phyloP scores from a whole-genome alignment of 2,329 filamentous ascomycete species.

The Paraphoma sp. region DNA sequence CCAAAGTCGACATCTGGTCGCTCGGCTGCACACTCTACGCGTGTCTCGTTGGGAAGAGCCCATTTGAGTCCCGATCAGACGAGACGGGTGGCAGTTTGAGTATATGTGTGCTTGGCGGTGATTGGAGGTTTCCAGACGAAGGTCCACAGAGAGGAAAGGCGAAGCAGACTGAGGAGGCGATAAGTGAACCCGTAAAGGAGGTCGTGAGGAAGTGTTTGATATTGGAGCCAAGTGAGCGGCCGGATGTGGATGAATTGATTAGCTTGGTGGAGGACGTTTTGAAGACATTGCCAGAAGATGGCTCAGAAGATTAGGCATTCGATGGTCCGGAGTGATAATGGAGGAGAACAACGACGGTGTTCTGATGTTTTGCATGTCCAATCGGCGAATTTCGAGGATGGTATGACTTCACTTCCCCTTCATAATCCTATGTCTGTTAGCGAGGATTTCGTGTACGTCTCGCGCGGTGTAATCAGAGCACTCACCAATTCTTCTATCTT shows the following conservation, averaged over 20 bases:
- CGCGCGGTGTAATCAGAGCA: no score
- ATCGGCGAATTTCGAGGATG: no score
- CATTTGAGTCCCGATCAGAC: slow-evolving; percentile 93
- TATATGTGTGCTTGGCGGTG: slow-evolving; percentile 89
- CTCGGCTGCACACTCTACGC: slow-evolving; percentile 97
- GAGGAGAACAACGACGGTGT: no score
- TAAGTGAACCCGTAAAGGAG: slow-evolving; percentile 84
- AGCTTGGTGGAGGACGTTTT: slow-evolving; percentile 77
- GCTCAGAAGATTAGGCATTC: slow-evolving; percentile 16
- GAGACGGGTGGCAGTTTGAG: slow-evolving; percentile 94
- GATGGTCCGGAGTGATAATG: no score
- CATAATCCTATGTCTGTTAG: no score
- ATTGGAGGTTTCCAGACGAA: slow-evolving; percentile 97
- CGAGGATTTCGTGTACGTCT: no score
- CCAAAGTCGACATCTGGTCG: slow-evolving; percentile 98
- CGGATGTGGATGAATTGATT: slow-evolving; percentile 86
- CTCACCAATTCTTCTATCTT: no score
- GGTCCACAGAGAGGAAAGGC: slow-evolving; percentile 64
- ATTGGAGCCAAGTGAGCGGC: slow-evolving; percentile 86
- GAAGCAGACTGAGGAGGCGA: slow-evolving; percentile 58
- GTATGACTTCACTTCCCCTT: no score
- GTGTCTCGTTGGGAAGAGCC: slow-evolving; percentile 93
- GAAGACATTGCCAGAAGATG: slow-evolving; percentile 70
- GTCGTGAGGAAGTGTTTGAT: slow-evolving; percentile 85
- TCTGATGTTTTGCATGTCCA: no score